Base-by-base conservation (phyloP, 768 basidiomycete genomes). In the Suillus luteus region DNA sequence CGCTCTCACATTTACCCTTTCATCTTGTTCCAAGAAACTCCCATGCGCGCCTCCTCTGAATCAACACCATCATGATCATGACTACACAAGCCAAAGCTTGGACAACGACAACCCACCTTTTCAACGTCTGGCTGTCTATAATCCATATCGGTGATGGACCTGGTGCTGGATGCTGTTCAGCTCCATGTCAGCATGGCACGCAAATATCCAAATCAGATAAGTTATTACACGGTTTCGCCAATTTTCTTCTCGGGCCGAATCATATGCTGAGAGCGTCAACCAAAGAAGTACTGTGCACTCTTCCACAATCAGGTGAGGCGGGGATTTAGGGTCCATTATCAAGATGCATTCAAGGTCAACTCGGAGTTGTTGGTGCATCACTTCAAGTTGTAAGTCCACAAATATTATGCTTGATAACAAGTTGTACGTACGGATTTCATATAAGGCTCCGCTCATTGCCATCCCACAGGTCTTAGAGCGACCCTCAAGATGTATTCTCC, bases 1-100 rank as follows among this genome's bases (percentile, higher is more conserved):
- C 63, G 51, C 44, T 38, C 52, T 54, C 52, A 54, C 52, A 52
- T 52, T 52, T 19, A 52, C 48, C 14, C 8, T 49, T 49, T 49
- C 24, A 46, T 49, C 12, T 48, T 22, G 33, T 35, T 8, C 33
- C 22, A 48, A 6, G n/a, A 46, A 46, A 44, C 19, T 44, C 19
- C 43, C 43, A 44, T 44, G 38, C 14, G 38, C 38, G 38, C 38
- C 5, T 40, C 38, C 38, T 35, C 33, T 7, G 33, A 31, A 31
- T 40, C 38, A 40, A 2, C 38, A 14, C 12, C 38, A 40, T n/a
- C n/a, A n/a, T n/a, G n/a, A n/a, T n/a, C n/a, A n/a, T n/a, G n/a
- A n/a, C n/a, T 19, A 19, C 8, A 19, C 43, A 43, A 19, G 19
- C n/a, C 44, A 46, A 22, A 46, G 22, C 46, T 48, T 11, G 11